These are phyloP conservation scores for Setaria viridis DNA, from an alignment of 202 grass and related monocot genomes.

Conservation along the genomic window DNA sequence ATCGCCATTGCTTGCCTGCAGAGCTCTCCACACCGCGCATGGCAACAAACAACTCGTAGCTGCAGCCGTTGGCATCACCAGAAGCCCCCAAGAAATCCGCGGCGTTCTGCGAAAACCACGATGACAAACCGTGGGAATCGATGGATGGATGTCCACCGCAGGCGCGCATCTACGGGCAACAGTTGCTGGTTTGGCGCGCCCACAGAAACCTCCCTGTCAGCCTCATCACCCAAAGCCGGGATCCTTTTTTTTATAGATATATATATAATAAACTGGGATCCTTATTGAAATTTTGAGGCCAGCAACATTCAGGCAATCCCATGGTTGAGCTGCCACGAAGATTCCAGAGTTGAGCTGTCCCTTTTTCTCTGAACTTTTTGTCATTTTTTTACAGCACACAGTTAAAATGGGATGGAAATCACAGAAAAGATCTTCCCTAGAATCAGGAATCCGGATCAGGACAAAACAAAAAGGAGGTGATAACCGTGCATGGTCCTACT, in stretches of 20 bases:
- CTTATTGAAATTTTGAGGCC: not conserved
- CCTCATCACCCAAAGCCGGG: not conserved
- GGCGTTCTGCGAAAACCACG: constrained; percentile 2
- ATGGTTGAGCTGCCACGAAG: constrained; percentile 35
- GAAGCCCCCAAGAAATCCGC: not conserved
- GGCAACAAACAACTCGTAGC: too few species aligned
- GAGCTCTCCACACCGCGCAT: too few species aligned
- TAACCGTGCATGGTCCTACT: too few species aligned
- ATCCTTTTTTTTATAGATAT: too few species aligned
- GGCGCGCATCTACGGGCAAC: not conserved
- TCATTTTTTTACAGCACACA: not conserved
- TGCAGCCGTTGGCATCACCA: constrained; percentile 26
- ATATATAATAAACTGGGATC: too few species aligned
- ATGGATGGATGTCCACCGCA: not conserved
- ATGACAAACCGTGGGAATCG: not conserved
- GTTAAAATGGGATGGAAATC: too few species aligned
- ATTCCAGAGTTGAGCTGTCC: not conserved
- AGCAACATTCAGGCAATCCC: constrained; percentile 23
- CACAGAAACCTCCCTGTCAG: not conserved
- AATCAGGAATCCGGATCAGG: too few species aligned
- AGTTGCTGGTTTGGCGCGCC: not conserved
- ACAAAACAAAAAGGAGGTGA: too few species aligned
- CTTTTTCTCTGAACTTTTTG: not conserved
- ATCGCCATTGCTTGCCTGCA: too few species aligned
- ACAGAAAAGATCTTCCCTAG: too few species aligned